Evolutionary conservation across 2,329 filamentous ascomycete species (phyloP).

Genomic region (Penicillium freii): DNA sequence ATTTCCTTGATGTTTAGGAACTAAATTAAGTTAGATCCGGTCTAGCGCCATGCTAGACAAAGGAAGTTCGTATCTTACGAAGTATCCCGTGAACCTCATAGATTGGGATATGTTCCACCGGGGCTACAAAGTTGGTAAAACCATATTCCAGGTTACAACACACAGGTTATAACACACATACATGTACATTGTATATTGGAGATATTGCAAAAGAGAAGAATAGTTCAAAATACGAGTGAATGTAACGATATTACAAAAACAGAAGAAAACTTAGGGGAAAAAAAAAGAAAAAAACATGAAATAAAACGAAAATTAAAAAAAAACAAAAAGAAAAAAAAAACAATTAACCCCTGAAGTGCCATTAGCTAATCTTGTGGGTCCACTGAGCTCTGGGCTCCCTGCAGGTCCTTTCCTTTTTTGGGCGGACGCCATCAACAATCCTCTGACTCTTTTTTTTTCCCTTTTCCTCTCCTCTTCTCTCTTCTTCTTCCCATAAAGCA

Average conservation of each 20-base stretch:
- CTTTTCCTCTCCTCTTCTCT: conserved; percentile 21
- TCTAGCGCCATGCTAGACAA: conserved; percentile 11
- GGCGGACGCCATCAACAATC: conserved; percentile 20
- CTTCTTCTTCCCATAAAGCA: conserved; percentile 19
- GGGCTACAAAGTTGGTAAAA: neutral
- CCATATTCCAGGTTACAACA: neutral
- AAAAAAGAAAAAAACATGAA: neutral
- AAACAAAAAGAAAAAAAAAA: neutral
- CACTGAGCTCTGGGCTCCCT: conserved; percentile 25
- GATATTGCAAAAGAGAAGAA: neutral
- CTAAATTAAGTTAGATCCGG: neutral
- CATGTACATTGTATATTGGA: too few relatives aligned
- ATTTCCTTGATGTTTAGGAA: neutral
- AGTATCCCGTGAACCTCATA: neutral
- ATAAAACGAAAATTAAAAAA: neutral
- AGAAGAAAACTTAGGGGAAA: neutral
- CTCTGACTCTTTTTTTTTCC: conserved; percentile 21
- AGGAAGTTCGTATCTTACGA: conserved; percentile 1
- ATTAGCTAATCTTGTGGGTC: conserved; percentile 21
- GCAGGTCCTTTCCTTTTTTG: conserved; percentile 27
- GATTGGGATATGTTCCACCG: neutral
- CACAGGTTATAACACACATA: too few relatives aligned
- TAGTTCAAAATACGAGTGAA: neutral
- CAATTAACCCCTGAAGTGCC: conserved; percentile 17
- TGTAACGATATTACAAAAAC: neutral